A percentile compares a stretch with the other conserved stretches of the same genome.
phyloP scores from a whole-genome alignment of 441 rosid genomes.

The Pelargonium australe region DNA sequence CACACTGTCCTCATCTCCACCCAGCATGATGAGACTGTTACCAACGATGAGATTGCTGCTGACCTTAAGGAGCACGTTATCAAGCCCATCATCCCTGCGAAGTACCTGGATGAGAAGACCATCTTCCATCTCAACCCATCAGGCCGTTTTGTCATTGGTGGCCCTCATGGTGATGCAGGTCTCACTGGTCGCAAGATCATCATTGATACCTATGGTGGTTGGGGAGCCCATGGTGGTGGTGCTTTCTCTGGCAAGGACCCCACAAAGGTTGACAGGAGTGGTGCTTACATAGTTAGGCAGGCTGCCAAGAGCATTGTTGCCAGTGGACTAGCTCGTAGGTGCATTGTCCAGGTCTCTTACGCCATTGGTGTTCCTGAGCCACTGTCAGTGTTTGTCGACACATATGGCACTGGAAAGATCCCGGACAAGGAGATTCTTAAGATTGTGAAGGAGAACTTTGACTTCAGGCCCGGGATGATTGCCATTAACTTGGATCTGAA shows the following conservation, averaged over 20 bases:
- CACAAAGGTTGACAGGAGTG: constrained; percentile 16
- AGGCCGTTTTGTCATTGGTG: constrained; percentile 15
- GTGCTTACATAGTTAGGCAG: constrained; percentile 16
- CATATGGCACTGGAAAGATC: constrained; percentile 14
- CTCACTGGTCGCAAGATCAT: constrained; percentile 16
- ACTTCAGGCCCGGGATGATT: constrained; percentile 19
- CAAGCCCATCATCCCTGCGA: constrained; percentile 9
- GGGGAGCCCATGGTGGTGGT: background rate
- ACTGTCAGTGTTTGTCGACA: constrained; percentile 9
- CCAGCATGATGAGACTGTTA: constrained; percentile 19
- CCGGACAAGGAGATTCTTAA: constrained; percentile 12
- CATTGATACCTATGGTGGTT: background rate
- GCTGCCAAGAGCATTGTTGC: constrained; percentile 17
- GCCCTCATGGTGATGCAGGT: constrained; percentile 17
- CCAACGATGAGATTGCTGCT: constrained; percentile 14
- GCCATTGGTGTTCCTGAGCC: constrained; percentile 18
- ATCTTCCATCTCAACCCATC: constrained; percentile 20
- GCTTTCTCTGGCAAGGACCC: background rate
- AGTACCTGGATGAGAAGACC: constrained; percentile 18
- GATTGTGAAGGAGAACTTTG: constrained; percentile 16
- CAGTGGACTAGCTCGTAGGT: constrained; percentile 6
- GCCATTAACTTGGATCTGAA: constrained; percentile 16
- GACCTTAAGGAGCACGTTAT: constrained; percentile 10
- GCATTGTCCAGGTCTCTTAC: constrained; percentile 18
- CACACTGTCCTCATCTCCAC: constrained; percentile 17